These are phyloP conservation scores for Silene vulgaris DNA, from an alignment of 179 eudicot species.

Conservation along the genomic window DNA sequence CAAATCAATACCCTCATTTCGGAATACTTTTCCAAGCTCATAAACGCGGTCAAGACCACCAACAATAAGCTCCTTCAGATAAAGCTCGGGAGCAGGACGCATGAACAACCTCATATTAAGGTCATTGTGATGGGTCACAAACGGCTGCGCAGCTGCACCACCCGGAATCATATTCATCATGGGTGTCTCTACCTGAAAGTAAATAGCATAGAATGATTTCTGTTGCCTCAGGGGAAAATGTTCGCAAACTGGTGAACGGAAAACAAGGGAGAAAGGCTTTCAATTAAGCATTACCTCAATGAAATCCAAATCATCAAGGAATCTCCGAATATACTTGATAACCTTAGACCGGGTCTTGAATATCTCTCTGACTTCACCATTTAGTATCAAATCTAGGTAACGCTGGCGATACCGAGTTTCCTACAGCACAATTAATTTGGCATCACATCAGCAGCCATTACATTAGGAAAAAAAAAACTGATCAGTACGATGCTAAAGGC, in stretches of 20 bases:
- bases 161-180: slow-evolving; percentile 99
- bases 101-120: slow-evolving; percentile 76
- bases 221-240: no score
- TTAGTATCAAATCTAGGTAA: slow-evolving; percentile 86
- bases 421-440: slow-evolving; percentile 29
- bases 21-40: slow-evolving; percentile 90
- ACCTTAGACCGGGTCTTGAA: slow-evolving; percentile 69
- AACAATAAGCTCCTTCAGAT: slow-evolving; percentile 86
- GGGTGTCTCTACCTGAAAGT: slow-evolving; percentile 81
- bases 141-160: slow-evolving; percentile 98
- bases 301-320: slow-evolving; percentile 69
- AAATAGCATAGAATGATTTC: no score
- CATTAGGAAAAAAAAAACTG: not conserved
- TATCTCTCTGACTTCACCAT: slow-evolving; percentile 70
- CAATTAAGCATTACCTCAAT: slow-evolving; percentile 51
- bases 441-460: no score
- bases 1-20: slow-evolving; percentile 95
- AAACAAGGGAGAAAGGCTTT: not conserved
- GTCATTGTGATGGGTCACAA: slow-evolving; percentile 91
- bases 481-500: no score
- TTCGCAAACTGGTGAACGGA: no score
- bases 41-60: slow-evolving; percentile 95
- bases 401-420: slow-evolving; percentile 96
- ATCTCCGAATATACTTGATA: slow-evolving; percentile 56
- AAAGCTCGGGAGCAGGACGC: slow-evolving; percentile 96